Evolutionary conservation across 129 eudicot species (phyloP).

Genomic region (Tagetes patula): DNA sequence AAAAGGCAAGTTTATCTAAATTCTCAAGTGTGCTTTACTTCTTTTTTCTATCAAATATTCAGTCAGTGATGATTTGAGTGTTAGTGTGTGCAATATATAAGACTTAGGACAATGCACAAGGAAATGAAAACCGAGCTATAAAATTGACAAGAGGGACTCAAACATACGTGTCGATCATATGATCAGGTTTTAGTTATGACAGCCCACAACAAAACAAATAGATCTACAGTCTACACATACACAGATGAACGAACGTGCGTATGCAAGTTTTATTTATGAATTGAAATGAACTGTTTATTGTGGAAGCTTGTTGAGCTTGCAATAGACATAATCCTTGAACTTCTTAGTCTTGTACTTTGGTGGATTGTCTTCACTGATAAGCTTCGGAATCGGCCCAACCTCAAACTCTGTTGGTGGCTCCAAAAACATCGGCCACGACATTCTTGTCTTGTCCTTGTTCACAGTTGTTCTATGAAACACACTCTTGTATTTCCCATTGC

Average conservation of each 20-base stretch:
- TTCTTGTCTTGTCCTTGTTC: slow-evolving; percentile 68
- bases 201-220: neutral
- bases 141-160: neutral
- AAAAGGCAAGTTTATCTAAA: too few species aligned
- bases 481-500: slow-evolving; percentile 76
- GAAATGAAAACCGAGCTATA: slow-evolving; percentile 36
- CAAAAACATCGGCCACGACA: slow-evolving; percentile 87
- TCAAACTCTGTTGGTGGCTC: slow-evolving; percentile 77
- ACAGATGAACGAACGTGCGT: neutral
- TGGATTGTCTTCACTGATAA: slow-evolving; percentile 36
- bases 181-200: neutral
- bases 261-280: neutral
- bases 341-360: slow-evolving; percentile 36
- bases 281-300: slow-evolving; percentile 26
- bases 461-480: slow-evolving; percentile 74
- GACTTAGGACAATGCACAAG: slow-evolving; percentile 76
- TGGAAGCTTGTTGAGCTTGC: slow-evolving; percentile 63
- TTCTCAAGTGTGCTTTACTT: too few species aligned
- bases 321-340: slow-evolving; percentile 48
- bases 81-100: too few species aligned
- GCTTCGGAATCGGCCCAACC: slow-evolving; percentile 62
- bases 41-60: too few species aligned
- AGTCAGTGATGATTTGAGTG: too few species aligned
- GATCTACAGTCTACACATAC: slow-evolving; percentile 7
- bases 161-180: neutral